These are phyloP conservation scores for Quercus tomentella DNA, from an alignment of 331 rosid genomes.

Conservation along the genomic window DNA sequence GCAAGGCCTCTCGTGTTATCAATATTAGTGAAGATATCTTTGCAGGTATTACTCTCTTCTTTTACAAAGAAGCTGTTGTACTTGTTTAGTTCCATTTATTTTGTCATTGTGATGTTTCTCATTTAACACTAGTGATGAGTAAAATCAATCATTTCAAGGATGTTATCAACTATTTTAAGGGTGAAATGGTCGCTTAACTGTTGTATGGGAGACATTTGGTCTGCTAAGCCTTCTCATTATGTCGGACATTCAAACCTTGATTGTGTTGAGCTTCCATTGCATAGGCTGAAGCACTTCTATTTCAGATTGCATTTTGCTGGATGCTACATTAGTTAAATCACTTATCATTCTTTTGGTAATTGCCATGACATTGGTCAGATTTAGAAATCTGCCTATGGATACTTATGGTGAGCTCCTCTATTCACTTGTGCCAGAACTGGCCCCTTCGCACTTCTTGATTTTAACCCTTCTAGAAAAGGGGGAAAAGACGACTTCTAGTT, in stretches of 20 bases:
- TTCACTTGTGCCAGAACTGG: background rate
- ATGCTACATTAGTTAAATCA: background rate
- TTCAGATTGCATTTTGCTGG: background rate
- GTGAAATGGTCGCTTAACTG: background rate
- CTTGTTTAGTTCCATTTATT: background rate
- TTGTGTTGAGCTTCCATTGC: background rate
- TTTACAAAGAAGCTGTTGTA: background rate
- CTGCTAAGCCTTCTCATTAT: background rate
- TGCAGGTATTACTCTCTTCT: constrained; percentile 30
- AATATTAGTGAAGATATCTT: constrained; percentile 84
- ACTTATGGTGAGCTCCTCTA: background rate
- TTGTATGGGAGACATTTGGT: background rate
- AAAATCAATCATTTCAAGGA: background rate
- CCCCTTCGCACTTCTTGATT: background rate
- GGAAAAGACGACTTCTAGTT: background rate
- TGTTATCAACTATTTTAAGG: background rate
- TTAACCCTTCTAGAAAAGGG: background rate
- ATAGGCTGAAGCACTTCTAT: background rate
- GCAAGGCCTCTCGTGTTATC: constrained; percentile 95
- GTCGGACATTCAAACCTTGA: background rate
- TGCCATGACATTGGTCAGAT: too few relatives aligned
- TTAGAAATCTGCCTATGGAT: too few relatives aligned
- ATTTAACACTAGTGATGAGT: background rate
- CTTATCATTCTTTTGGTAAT: background rate
- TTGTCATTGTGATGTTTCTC: background rate